Conservation (phyloP, 371 early-diverging fungal genomes). For the Umbelopsis sp. region DNA sequence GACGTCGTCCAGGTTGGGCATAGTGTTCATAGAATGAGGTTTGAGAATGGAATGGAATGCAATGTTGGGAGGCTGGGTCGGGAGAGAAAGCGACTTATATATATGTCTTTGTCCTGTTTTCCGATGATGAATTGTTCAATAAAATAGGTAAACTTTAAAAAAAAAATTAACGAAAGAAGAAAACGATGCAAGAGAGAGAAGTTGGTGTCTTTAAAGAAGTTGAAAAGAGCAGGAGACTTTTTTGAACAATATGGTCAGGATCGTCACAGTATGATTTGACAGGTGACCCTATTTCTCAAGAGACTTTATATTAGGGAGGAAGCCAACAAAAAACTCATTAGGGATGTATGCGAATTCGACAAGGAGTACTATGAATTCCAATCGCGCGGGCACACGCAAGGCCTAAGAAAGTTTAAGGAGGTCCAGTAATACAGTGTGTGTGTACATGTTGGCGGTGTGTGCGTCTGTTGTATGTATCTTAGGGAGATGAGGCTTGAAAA, state of each 20-base stretch:
- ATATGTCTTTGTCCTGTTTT: neutral
- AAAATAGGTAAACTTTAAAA: neutral
- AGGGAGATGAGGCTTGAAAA: constrained; percentile 8
- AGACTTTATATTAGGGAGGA: constrained; percentile 7
- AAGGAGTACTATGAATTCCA: constrained; percentile 17
- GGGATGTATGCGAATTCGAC: constrained; percentile 15
- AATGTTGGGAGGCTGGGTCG: neutral
- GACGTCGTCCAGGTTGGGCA: constrained; percentile 7
- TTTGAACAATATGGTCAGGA: constrained; percentile 18
- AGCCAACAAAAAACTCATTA: constrained; percentile 3
- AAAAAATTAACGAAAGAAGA: constrained; percentile 3
- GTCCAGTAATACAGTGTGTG: neutral
- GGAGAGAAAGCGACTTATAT: neutral
- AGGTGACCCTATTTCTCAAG: constrained; percentile 16
- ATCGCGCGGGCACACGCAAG: constrained; percentile 10
- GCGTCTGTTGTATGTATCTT: too few relatives aligned
- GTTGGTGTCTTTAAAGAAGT: constrained; percentile 15
- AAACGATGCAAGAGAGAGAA: neutral
- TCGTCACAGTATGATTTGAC: constrained; percentile 17
- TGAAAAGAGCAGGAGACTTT: neutral
- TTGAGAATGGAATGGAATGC: neutral
- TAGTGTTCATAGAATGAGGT: neutral
- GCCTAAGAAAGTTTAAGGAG: neutral
- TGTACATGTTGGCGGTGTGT: neutral
- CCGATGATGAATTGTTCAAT: neutral